Evolutionary conservation across 805 yeast species (phyloP), one percentile per base, ranked within the genome.

Genomic region (Sugiyamaella boreocaroliniensis): DNA sequence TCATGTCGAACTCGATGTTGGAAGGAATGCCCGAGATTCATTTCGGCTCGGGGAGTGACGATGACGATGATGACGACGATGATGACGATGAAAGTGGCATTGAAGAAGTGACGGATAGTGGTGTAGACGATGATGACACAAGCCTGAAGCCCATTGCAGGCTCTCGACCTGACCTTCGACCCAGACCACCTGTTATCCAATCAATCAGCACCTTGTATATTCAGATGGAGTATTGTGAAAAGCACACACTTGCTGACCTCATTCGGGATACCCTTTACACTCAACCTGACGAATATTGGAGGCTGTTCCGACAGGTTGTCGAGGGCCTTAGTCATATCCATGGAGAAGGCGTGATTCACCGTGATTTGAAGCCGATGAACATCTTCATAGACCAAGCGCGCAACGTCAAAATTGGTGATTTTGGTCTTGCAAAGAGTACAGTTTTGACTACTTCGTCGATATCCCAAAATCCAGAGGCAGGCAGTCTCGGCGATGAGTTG

Each of bases 151-250:
- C 26, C 6, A 22, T 22, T 22, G 26, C 26, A 22, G 26, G 26
- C 26, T 22, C 26, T 22, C 3, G 26, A 22, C 26, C 26, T 22
- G 26, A 22, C 26, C 26, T 6, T 29, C 43, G n/a, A 15, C 37
- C 40, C 32, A 49, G 37, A 34, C 51, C 49, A 41, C 15, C 50
- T 45, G 32, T 53, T 34, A 15, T 45, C 37, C 15, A 53, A 32
- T 46, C 46, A 45, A 74, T 73, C 57, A 85, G 90, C 50, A 89
- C 95, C 0, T 69, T 93, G 29, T 93, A 87, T 66, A 93, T 93
- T 59, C 99, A 93, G 65, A 93, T 93, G 99, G 99, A 93, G 67
- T 93, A 93, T 62, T 93, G 99, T 70, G 99, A 93, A 63, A 93
- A 92, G 64, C 88, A 87, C 53, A 92, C 99, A 0, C 70, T 93